Base-by-base conservation (phyloP, 441 rosid genomes). In the Adansonia grandidieri region DNA sequence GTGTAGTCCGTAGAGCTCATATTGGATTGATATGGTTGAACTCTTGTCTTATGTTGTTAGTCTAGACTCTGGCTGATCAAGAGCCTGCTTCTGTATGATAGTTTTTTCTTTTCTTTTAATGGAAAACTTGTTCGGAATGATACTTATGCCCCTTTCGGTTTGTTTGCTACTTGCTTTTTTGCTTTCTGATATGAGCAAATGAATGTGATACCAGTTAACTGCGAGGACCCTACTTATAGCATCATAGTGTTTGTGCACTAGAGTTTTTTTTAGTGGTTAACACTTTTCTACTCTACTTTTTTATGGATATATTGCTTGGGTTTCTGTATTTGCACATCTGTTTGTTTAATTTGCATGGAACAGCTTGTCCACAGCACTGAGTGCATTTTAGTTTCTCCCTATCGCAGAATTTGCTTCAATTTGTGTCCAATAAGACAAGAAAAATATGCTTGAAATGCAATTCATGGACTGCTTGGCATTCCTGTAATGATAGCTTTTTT, bases 401-500 rank as follows among this genome's bases (percentile, higher is more conserved):
- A 28, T 19, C 15, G 62, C 28, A 71, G 28, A 53, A 32, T n/a
- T 71, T 71, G 45, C 48, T 71, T 71, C 22, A 37, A 71, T 20
- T 51, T 28, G 8, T 28, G 61, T 15, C 75, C 62, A 53, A 15
- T 53, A 5, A 32, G 9, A 32, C 61, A 53, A 1, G 32, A 17
- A 15, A 70, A 50, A 51, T 48, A 15, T 51, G 22, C 48, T 32
- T 71, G 75, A 71, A n/a, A 28, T 53, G 15, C 62, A 37, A 71
- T 61, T 53, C 47, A 15, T 53, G 37, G 47, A 50, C 63, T 53
- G 62, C 62, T 51, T 71, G 45, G 47, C 48, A 53, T 71, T 14
- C 10, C 44, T 71, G 63, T 71, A 32, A 32, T 32, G 75, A 32
- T 53, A 71, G 48, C 54, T 32, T 17, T 32, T 54, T 53, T 37